Base-by-base conservation (phyloP, 768 basidiomycete species). In the Steccherinum ochraceum region DNA sequence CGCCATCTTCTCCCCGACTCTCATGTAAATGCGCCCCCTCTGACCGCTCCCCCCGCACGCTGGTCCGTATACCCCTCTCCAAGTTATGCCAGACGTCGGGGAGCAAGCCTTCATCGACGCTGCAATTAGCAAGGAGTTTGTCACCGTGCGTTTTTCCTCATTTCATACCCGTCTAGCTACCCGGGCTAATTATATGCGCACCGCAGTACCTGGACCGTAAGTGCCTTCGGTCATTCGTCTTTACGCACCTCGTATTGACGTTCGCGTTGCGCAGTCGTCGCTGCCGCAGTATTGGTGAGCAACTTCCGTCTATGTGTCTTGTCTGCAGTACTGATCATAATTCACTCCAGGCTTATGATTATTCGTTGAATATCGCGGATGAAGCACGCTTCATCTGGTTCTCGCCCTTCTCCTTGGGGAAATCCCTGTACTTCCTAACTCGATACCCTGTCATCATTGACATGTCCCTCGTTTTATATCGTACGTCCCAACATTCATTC, bases 391-490 rank as follows among this genome's bases (percentile, higher is more conserved):
- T 26, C 19, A 24, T 50, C 7, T 50, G 49, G 49, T 4, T 10
- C 3, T 24, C 49, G 3, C 40, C 24, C 4, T 44, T 40, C 24
- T 43, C 41, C 18, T 5, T 50, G 5, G 42, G 40, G 7, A 50
- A 50, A 25, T 13, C 42, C 2, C 42, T 50, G 7, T 50, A 23
- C 25, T 20, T 50, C 25, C 25, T 50, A 10, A 50, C 49, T 3
- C 41, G 49, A 24, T 50, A 50, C 26, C 49, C 43, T 40, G 49
- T 35, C 19, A 41, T 50, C 26, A 26, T 20, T 26, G 49, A 50
- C 19, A 24, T 42, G 2, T 19, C 49, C 11, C 23, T 50, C 25
- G 41, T 45, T n/a, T 12, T 50, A 25, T 50, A 50, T 20, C 49
- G 49, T 50, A 23, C 4, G 49, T 35, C 18, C 13, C 24, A 2